Conservation (phyloP, 2,329 filamentous ascomycete species). For the Tolypocladium inflatum region DNA sequence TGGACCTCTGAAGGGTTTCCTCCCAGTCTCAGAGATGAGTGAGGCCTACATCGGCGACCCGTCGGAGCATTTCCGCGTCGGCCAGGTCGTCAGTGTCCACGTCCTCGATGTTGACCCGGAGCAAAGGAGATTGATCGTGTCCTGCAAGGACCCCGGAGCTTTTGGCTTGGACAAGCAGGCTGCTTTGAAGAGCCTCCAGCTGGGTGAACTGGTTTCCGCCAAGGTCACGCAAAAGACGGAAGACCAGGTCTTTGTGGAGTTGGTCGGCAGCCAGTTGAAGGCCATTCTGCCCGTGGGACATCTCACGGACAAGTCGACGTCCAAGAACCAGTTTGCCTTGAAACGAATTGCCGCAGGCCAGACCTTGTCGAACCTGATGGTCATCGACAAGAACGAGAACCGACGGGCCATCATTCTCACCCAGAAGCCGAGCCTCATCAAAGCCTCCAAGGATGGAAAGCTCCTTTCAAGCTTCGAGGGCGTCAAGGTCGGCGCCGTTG, state of each 20-base stretch:
- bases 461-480: slow-evolving; percentile 66
- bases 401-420: slow-evolving; percentile 68
- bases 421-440: slow-evolving; percentile 74
- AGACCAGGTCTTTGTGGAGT: slow-evolving; percentile 67
- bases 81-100: slow-evolving; percentile 86
- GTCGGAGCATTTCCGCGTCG: slow-evolving; percentile 76
- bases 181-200: slow-evolving; percentile 62
- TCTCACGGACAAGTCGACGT: slow-evolving; percentile 71
- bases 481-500: slow-evolving; percentile 55
- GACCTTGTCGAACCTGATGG: slow-evolving; percentile 68
- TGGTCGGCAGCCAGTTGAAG: slow-evolving; percentile 64
- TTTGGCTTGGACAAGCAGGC: slow-evolving; percentile 69
- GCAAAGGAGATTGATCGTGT: slow-evolving; percentile 66
- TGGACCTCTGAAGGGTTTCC: slow-evolving; percentile 70
- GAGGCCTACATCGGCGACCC: slow-evolving; percentile 91
- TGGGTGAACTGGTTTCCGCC: slow-evolving; percentile 68
- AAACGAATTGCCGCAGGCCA: slow-evolving; percentile 81
- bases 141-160: slow-evolving; percentile 80
- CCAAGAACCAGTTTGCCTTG: slow-evolving; percentile 67
- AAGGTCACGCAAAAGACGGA: slow-evolving; percentile 74
- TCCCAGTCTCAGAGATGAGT: slow-evolving; percentile 95
- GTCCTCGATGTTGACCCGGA: slow-evolving; percentile 72
- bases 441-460: slow-evolving; percentile 61
- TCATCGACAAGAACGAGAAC: slow-evolving; percentile 76
- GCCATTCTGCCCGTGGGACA: slow-evolving; percentile 70